Percentiles rank a stretch among this genome's conserved stretches.
Evolutionary conservation across 345 rosid species (phyloP).

Genomic region (Euphorbia peplus): DNA sequence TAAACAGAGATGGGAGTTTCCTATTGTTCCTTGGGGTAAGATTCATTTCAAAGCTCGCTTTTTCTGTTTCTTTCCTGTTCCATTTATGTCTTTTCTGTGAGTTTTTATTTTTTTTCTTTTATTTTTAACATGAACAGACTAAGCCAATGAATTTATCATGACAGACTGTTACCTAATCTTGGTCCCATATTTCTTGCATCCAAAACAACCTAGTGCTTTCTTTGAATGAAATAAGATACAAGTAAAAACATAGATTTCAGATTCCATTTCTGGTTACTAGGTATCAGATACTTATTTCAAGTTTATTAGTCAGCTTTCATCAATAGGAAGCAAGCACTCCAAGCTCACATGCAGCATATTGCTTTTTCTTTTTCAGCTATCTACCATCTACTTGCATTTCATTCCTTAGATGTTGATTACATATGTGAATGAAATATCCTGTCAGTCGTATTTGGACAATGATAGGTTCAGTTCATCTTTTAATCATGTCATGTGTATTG

Average conservation of each 20-base stretch:
- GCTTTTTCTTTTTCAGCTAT: background rate
- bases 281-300: background rate
- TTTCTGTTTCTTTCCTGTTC: background rate
- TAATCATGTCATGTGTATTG: background rate
- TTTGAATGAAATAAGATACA: background rate
- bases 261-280: background rate
- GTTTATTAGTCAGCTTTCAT: background rate
- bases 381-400: background rate
- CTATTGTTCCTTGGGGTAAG: slow-evolving; percentile 82
- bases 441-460: background rate
- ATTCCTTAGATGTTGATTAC: slow-evolving; percentile 1
- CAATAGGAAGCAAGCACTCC: background rate
- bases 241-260: background rate
- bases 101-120: too few relatives aligned
- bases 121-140: background rate
- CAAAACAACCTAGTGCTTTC: background rate
- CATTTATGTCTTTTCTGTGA: background rate
- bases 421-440: background rate
- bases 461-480: background rate
- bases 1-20: slow-evolving; percentile 68
- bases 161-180: background rate
- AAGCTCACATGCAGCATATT: background rate
- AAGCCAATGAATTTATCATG: background rate
- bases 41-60: slow-evolving; percentile 1
- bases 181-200: background rate